Base-by-base conservation (phyloP, 2,329 filamentous ascomycete species). In the Penicillium sp. region DNA sequence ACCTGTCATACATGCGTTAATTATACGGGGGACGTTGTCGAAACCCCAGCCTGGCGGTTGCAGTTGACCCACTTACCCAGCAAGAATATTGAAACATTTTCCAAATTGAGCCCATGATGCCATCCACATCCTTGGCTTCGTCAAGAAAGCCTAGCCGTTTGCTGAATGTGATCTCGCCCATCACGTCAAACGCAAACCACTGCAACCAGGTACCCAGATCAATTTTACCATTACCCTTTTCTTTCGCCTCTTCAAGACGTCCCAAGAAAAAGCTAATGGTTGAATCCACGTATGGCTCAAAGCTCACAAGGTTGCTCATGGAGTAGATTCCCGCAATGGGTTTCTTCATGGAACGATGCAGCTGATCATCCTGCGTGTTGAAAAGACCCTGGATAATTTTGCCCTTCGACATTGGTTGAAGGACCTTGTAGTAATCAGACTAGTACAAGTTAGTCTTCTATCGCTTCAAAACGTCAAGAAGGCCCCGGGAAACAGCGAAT, bases 161-260 rank as follows among this genome's bases (percentile, higher is more conserved):
- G 14, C 18, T 22, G 57, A 66, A 56, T 6, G 60, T 66, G 10
- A 67, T 56, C 31, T 64, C 58, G 5, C 64, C 64, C 22, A 68
- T 60, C 2, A 67, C 64, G 45, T 68, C 66, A 16, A 63, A 67
- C 3, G 64, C 63, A 42, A 62, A 65, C 9, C 24, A 61, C 38
- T 62, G 60, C 51, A 65, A 43, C 56, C 58, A 66, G 7, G 47
- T 34, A 3, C 36, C 48, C 3, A 64, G 43, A 16, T 64, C 49
- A 18, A 61, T 50, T 8, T 13, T 21, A 5, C 21, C 40, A 24
- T 24, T 18, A 1, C 49, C 14, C 3, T 42, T 24, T 13, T 38
- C 49, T 6, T 24, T 52, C 49, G 36, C 47, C 51, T 14, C 47
- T 11, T 14, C 43, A 16, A 58, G 18, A 4, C 27, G 40, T 8